Base-by-base conservation (phyloP, 495 filamentous ascomycete genomes). In the Lophiostoma macrostomum region DNA sequence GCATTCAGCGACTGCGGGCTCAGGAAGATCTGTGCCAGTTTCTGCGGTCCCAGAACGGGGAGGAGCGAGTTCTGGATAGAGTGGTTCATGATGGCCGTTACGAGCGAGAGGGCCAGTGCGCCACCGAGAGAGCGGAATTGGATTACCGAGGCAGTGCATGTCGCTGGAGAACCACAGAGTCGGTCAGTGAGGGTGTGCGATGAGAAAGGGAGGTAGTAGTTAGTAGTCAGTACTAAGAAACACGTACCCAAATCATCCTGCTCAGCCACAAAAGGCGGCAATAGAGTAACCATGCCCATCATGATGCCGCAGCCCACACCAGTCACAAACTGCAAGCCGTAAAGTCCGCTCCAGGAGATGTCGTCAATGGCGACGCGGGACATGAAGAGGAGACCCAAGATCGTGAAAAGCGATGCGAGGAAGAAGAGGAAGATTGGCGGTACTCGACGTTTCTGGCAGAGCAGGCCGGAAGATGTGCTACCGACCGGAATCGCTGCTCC, bases 81-180 rank as follows among this genome's bases (percentile, higher is more conserved):
- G 48, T 13, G 40, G 22, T 53, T 53, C 40, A 45, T 44, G 6
- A 53, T 40, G 2, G 50, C 50, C 2, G 53, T 58, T 7, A 47
- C 39, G 37, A 58, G 34, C 30, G 52, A 31, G 10, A 56, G 41
- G 14, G 22, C 43, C 23, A 49, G 23, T 8, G 44, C 52, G 4
- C 52, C 52, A n/a, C 52, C 52, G 10, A 56, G 52, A 7, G 42
- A 11, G 10, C 52, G 42, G 25, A 49, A 14, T 19, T 56, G 52
- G 11, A 56, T 34, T 3, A 49, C 22, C 7, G 42, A 30, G 3
- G 42, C 20, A 22, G 42, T 51, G 16, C 35, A 30, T 12, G 48
- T 51, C 13, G 48, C 48, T 49, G 30, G 5, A 29, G 27, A 2
- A 32, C 22, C 25, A 24, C 14, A 12, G 19, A 25, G n/a, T 6